A percentile compares a stretch with the other conserved stretches of the same genome.
Evolutionary conservation across 176 grass and related monocot species (phyloP).

Genomic region (Rhynchospora tenuis): DNA sequence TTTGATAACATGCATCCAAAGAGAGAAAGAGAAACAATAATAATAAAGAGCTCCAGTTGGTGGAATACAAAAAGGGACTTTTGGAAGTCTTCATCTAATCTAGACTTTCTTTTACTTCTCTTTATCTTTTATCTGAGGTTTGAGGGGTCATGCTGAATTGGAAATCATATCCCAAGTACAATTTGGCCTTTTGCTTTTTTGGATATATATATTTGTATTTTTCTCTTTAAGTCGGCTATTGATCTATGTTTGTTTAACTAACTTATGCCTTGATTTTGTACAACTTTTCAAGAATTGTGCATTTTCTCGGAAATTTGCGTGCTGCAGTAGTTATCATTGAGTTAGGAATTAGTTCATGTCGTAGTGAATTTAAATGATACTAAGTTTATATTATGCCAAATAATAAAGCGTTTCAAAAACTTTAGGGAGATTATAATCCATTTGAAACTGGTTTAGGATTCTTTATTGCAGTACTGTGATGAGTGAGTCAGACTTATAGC

Average conservation of each 20-base stretch:
- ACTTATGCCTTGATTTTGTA: not conserved
- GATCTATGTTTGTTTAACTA: constrained; percentile 12
- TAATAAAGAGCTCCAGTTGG: not conserved
- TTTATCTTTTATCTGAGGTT: not conserved
- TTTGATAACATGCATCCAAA: not conserved
- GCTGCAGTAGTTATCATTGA: not conserved
- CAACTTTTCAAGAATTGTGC: not conserved
- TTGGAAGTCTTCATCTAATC: constrained; percentile 23
- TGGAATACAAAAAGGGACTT: constrained; percentile 16
- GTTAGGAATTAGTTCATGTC: not conserved
- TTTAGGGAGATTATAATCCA: not conserved
- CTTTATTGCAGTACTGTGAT: not conserved
- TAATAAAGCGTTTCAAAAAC: not conserved
- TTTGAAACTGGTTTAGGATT: not conserved
- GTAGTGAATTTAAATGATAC: not conserved
- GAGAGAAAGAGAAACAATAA: not conserved
- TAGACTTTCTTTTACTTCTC: not conserved
- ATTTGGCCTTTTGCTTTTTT: not conserved
- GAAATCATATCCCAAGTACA: not conserved
- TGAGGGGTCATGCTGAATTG: not conserved
- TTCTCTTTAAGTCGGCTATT: not conserved
- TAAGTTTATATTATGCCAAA: not conserved
- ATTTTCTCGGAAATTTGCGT: not conserved
- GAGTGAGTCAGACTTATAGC: not conserved
- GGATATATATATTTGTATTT: not conserved